A percentile compares a stretch with the other conserved stretches of the same genome.
These are phyloP conservation scores for Colletotrichum sp. DNA, from an alignment of 2,329 filamentous ascomycete species.

Conservation along the genomic window DNA sequence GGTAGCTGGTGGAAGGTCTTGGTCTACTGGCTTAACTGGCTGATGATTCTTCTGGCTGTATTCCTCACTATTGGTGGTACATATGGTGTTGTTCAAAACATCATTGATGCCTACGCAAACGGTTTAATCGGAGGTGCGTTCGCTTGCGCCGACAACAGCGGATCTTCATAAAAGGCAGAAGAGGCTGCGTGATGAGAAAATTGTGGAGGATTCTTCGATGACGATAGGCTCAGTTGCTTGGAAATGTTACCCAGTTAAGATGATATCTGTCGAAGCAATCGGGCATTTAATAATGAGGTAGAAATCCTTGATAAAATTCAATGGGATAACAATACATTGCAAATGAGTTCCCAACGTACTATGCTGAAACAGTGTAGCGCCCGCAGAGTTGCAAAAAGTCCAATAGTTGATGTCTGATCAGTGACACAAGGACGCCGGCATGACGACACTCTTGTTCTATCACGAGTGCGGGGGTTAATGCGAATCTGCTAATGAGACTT, in stretches of 20 bases:
- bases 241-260: not conserved
- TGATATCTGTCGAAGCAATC: not conserved
- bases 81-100: slow-evolving; percentile 52
- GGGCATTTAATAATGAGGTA: not conserved
- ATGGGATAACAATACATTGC: not conserved
- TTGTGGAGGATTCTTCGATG: not conserved
- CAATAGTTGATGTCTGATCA: not conserved
- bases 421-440: not conserved
- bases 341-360: not conserved
- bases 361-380: not conserved
- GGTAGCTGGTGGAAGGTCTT: slow-evolving; percentile 28
- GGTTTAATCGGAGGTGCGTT: slow-evolving; percentile 51
- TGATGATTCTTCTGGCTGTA: slow-evolving; percentile 37
- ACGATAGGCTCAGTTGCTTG: not conserved
- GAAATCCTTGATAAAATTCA: too few species aligned
- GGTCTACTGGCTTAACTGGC: slow-evolving; percentile 37
- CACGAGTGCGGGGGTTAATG: not conserved
- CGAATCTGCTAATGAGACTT: not conserved
- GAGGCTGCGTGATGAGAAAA: not conserved
- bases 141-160: slow-evolving; percentile 52
- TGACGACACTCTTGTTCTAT: not conserved
- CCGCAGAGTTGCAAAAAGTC: not conserved
- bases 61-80: slow-evolving; percentile 47
- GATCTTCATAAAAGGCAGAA: slow-evolving; percentile 25
- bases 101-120: slow-evolving; percentile 55